Conservation (phyloP, 192 early-diverging fungal species). For the Podila epicladia region DNA sequence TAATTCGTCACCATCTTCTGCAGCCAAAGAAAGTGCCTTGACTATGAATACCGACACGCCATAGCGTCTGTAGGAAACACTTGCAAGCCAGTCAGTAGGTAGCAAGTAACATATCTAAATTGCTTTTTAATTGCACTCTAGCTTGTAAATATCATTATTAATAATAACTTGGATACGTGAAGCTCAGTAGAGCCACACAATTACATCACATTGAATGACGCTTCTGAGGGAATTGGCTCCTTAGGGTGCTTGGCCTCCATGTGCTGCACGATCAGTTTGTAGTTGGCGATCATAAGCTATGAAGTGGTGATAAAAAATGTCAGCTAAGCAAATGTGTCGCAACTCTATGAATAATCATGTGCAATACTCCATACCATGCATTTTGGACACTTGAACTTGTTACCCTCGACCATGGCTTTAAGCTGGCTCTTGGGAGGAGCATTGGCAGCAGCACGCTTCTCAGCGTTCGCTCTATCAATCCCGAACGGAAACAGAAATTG, state of each 20-base stretch:
- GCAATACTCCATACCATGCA: slow-evolving; percentile 29
- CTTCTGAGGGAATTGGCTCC: slow-evolving; percentile 38
- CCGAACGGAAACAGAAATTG: neutral
- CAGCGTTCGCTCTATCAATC: slow-evolving; percentile 43
- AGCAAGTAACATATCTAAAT: neutral
- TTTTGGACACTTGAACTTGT: slow-evolving; percentile 52
- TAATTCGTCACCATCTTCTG: neutral
- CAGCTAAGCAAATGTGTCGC: neutral
- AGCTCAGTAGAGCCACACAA: neutral
- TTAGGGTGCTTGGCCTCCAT: slow-evolving; percentile 52
- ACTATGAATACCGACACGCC: too few relatives aligned
- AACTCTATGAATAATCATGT: neutral
- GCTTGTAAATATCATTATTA: neutral
- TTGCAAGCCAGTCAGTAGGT: neutral
- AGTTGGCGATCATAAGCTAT: slow-evolving; percentile 52
- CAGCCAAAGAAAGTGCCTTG: neutral
- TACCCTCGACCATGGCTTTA: slow-evolving; percentile 48
- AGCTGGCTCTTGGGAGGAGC: slow-evolving; percentile 48
- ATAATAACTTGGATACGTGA: too few relatives aligned
- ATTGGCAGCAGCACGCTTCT: slow-evolving; percentile 49
- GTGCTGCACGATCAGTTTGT: slow-evolving; percentile 50
- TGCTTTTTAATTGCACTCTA: neutral
- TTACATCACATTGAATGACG: slow-evolving; percentile 22
- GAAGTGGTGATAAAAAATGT: neutral
- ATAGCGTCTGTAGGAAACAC: neutral